Conservation (phyloP, 2,329 filamentous ascomycete species). For the Ceratocystiopsis sp. region DNA sequence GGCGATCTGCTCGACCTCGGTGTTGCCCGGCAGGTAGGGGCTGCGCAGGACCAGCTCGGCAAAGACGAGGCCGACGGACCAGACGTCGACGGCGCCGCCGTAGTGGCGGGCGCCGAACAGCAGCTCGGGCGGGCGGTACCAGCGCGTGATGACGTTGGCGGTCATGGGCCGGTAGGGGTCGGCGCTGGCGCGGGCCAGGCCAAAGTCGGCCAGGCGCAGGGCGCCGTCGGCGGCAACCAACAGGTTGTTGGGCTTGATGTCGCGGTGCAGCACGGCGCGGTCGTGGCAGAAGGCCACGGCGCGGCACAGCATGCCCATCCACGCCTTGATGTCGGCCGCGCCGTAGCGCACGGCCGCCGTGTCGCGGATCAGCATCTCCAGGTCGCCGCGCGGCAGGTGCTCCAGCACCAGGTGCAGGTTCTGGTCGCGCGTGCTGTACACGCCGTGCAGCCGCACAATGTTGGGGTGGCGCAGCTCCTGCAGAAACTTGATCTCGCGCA, state of each 20-base stretch:
- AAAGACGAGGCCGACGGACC: constrained; percentile 85
- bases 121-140: constrained; percentile 90
- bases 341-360: constrained; percentile 62
- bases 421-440: constrained; percentile 92
- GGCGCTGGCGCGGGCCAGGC: constrained; percentile 74
- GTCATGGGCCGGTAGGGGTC: constrained; percentile 87
- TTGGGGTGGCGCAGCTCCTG: constrained; percentile 91
- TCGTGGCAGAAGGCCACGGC: constrained; percentile 95
- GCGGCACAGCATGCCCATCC: constrained; percentile 93
- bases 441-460: constrained; percentile 80
- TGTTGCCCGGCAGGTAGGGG: constrained; percentile 69
- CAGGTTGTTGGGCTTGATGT: constrained; percentile 98
- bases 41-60: constrained; percentile 73
- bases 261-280: constrained; percentile 82
- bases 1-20: constrained; percentile 71
- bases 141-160: constrained; percentile 84
- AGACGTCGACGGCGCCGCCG: constrained; percentile 78
- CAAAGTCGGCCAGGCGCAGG: constrained; percentile 94
- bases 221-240: constrained; percentile 85
- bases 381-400: constrained; percentile 80
- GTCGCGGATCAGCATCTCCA: constrained; percentile 89
- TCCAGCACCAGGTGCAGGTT: constrained; percentile 94
- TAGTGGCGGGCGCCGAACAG: constrained; percentile 85
- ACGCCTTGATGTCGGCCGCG: constrained; percentile 83
- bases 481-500: constrained; percentile 89